Percentiles rank a stretch among this genome's conserved stretches.
These are phyloP conservation scores for Fusarium bactridioides DNA, from an alignment of 2,329 filamentous ascomycete genomes.

Conservation along the genomic window DNA sequence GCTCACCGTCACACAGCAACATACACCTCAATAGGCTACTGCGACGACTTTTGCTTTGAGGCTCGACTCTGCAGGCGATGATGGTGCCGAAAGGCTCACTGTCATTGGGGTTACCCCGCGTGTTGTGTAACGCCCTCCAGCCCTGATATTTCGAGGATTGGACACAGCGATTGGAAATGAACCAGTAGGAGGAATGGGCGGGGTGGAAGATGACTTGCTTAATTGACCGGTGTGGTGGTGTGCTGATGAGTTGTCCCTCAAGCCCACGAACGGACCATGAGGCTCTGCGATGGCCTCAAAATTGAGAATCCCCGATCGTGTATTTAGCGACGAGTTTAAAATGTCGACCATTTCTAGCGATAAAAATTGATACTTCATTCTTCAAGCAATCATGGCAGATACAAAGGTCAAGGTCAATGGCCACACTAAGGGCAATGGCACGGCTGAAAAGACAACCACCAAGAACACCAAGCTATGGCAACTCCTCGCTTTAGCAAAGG, in stretches of 20 bases:
- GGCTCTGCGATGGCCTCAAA: conserved; percentile 37
- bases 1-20: conserved; percentile 11
- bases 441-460: conserved; percentile 17
- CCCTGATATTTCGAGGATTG: conserved; percentile 37
- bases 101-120: conserved; percentile 41
- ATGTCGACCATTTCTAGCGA: conserved; percentile 23
- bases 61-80: conserved; percentile 22
- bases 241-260: conserved; percentile 41
- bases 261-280: conserved; percentile 28
- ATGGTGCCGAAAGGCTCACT: conserved; percentile 9
- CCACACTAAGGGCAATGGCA: conserved; percentile 32
- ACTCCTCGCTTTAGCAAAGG: conserved; percentile 39
- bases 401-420: conserved; percentile 40
- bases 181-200: conserved; percentile 23
- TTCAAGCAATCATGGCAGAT: conserved; percentile 38
- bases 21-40: background rate
- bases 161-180: conserved; percentile 4
- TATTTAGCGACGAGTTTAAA: conserved; percentile 32
- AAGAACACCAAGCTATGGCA: conserved; percentile 41
- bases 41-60: background rate
- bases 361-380: conserved; percentile 21
- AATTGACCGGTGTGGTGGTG: conserved; percentile 28
- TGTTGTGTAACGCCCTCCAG: conserved; percentile 32
- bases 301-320: conserved; percentile 1
- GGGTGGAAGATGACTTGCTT: conserved; percentile 31